Evolutionary conservation across 805 yeast genomes (phyloP), one percentile per base, ranked within the genome.

Genomic region (Naumovozyma dairenensis): DNA sequence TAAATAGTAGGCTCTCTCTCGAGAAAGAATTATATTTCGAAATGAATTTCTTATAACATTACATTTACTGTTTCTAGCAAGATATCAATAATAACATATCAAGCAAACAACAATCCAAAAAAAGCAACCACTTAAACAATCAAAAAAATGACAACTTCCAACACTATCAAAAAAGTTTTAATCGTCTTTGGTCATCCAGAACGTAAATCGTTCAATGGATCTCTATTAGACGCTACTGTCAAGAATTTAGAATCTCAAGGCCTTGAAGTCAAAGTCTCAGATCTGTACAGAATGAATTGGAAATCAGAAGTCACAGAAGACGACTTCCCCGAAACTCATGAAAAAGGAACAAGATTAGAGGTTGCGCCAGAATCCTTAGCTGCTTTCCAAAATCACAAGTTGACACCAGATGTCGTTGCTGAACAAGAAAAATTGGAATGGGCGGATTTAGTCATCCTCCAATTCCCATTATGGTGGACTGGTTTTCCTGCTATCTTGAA

Each of bases 101-200:
- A n/a, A n/a, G n/a, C n/a, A n/a, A n/a, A n/a, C n/a, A n/a, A n/a
- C n/a, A n/a, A n/a, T n/a, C n/a, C n/a, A n/a, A n/a, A n/a, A n/a
- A n/a, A n/a, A n/a, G n/a, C n/a, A n/a, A n/a, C n/a, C n/a, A n/a
- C n/a, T n/a, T n/a, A n/a, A n/a, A n/a, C n/a, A n/a, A n/a, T n/a
- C n/a, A n/a, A n/a, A n/a, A n/a, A n/a, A n/a, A n/a, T n/a, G n/a
- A n/a, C n/a, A n/a, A n/a, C n/a, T n/a, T n/a, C n/a, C n/a, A n/a
- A n/a, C n/a, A n/a, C n/a, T n/a, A n/a, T n/a, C n/a, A n/a, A n/a
- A n/a, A 24, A 24, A 24, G 26, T 24, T n/a, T 35, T 51, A 15
- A 44, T 48, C 7, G 52, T 51, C 7, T 44, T 33, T 22, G 53
- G 49, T 16, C 57, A 51, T 32, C 56, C 57, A 14, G 52, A 51